Base-by-base conservation (phyloP, 148 eudicot species). In the Persicaria maculosa region DNA sequence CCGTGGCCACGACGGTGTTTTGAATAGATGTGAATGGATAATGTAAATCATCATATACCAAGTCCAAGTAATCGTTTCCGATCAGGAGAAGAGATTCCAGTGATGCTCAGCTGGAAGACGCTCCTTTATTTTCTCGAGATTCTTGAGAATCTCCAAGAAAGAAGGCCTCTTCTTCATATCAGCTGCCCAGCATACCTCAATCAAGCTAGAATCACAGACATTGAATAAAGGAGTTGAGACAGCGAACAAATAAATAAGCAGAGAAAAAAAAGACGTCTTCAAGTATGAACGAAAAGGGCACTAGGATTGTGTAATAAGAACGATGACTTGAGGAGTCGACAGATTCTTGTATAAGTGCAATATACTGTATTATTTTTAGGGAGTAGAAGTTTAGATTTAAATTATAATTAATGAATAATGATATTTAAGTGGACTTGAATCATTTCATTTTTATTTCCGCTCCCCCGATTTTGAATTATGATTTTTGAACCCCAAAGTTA, bases 71-170 rank as follows among this genome's bases (percentile, higher is more conserved):
- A 62, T 11, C 44, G n/a, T 62, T 55, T 17, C 73, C 79, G 79
- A 93, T 68, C 89, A 84, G 67, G 97, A 77, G 81, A 93, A 93
- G 77, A 88, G 80, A 74, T 83, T 78, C 98, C 97, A 90, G 75
- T 86, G 93, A 81, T 88, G 87, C 58, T 91, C 97, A 17, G 86
- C 40, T 47, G 90, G 84, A 76, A 83, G 54, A 58, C 62, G 76
- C 44, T 87, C 96, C 82, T 85, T 94, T 0, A 90, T 87, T 78
- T 88, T 91, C 47, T 94, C 98, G 7, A 94, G 97, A 80, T 79
- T 86, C 86, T 86, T 91, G 14, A 94, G 85, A 81, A 94, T 91
- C 19, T 94, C 93, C 86, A 91, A 82, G 83, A 94, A 94, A 7
- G 97, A 75, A 50, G 98, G 98, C 81, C 98, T 88, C 74, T 82